Conservation (phyloP, 352 stramenopile species). For the Globisporangium heterothallicum region DNA sequence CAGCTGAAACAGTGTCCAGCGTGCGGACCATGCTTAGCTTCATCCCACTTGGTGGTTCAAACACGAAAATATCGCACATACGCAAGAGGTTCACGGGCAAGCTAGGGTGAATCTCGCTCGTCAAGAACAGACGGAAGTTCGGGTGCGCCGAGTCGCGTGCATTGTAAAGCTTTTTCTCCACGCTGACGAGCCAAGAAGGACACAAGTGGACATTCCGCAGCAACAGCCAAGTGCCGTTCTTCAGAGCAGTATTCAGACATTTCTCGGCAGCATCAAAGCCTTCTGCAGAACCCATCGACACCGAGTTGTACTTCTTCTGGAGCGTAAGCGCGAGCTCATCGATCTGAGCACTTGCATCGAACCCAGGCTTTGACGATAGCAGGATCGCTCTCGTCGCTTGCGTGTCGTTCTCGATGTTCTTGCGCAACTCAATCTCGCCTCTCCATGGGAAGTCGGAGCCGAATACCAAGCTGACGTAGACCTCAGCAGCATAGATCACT, state of each 20-base stretch:
- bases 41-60: constrained; percentile 97
- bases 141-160: constrained; percentile 62
- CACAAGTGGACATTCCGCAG: constrained; percentile 99
- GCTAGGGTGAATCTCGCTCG: constrained; percentile 95
- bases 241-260: constrained; percentile 91
- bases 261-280: constrained; percentile 95
- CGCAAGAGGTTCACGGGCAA: constrained; percentile 96
- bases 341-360: constrained; percentile 97
- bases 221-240: constrained; percentile 97
- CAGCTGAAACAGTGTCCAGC: constrained; percentile 89
- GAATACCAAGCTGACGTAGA: constrained; percentile 83
- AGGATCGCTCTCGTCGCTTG: constrained; percentile 90
- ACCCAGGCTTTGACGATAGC: constrained; percentile 95
- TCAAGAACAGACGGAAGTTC: constrained; percentile 94
- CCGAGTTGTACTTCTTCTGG: constrained; percentile 92
- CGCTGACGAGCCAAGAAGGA: constrained; percentile 93
- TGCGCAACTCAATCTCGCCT: constrained; percentile 90
- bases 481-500: constrained; percentile 74
- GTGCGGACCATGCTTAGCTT: constrained; percentile 96
- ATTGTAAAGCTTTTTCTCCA: constrained; percentile 97
- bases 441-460: constrained; percentile 92
- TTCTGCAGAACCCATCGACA: constrained; percentile 98
- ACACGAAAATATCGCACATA: constrained; percentile 96
- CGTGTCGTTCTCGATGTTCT: constrained; percentile 91
- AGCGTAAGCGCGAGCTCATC: constrained; percentile 90